These are phyloP conservation scores for Aspergillus ruber DNA, from an alignment of 2,329 filamentous ascomycete species.

Conservation along the genomic window DNA sequence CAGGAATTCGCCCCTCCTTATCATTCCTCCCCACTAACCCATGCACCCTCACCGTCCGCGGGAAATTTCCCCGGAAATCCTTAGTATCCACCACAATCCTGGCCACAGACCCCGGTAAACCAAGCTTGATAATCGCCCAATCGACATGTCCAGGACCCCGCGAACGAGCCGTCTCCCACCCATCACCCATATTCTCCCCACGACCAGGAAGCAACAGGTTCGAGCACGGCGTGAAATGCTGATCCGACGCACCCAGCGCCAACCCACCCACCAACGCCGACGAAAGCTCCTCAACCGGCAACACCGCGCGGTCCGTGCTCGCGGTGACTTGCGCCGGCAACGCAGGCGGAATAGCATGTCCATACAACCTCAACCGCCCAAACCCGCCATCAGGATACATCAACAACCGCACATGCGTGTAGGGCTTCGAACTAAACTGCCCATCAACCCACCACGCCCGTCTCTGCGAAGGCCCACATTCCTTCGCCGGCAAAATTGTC, in stretches of 20 bases:
- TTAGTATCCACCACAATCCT: constrained; percentile 40
- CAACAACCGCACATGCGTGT: constrained; percentile 38
- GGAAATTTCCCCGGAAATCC: constrained; percentile 42
- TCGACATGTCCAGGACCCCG: constrained; percentile 35
- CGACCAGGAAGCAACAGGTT: constrained; percentile 39
- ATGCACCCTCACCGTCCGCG: constrained; percentile 34
- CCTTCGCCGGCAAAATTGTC: constrained; percentile 31
- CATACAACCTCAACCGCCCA: constrained; percentile 37
- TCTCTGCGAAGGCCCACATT: constrained; percentile 37
- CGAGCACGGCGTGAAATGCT: constrained; percentile 36
- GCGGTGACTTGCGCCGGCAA: constrained; percentile 4
- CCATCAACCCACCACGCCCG: constrained; percentile 35
- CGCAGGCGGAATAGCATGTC: constrained; percentile 33
- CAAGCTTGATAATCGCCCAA: constrained; percentile 37
- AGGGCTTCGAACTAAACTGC: constrained; percentile 21
- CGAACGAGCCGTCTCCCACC: constrained; percentile 39
- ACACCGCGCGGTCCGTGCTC: constrained; percentile 1
- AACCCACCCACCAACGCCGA: constrained; percentile 37
- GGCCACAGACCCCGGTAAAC: constrained; percentile 31
- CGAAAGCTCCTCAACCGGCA: constrained; percentile 31
- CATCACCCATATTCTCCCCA: constrained; percentile 41
- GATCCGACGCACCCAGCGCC: constrained; percentile 33
- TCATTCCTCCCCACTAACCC: constrained; percentile 20
- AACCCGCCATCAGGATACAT: constrained; percentile 45
- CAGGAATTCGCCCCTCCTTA: constrained; percentile 21